These are phyloP conservation scores for Uronychia binucleata DNA, from an alignment of 73 alveolate genomes.

Conservation along the genomic window DNA sequence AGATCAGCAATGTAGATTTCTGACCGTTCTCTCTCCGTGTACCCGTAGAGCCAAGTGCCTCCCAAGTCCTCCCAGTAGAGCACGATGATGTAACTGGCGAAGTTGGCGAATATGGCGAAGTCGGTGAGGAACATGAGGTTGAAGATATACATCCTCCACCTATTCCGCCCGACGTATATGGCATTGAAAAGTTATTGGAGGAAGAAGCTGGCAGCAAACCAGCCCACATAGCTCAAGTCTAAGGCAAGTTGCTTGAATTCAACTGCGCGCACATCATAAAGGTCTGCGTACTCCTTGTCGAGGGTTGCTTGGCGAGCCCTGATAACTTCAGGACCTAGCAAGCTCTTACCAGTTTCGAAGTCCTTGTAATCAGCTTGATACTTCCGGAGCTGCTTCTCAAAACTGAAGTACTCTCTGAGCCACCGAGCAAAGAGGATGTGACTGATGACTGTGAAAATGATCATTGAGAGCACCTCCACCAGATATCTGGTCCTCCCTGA, in stretches of 20 bases:
- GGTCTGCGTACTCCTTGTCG: not conserved
- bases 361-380: constrained; percentile 4
- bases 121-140: constrained; percentile 20
- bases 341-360: no score
- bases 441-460: constrained; percentile 10
- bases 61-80: constrained; percentile 25
- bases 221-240: constrained; percentile 15
- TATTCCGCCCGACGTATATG: constrained; percentile 24
- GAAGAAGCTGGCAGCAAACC: constrained; percentile 12
- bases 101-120: constrained; percentile 15
- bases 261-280: not conserved
- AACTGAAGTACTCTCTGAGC: constrained; percentile 4
- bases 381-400: not conserved
- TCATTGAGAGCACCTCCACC: constrained; percentile 21
- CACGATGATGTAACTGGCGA: constrained; percentile 15
- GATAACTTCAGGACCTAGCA: not conserved
- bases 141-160: constrained; percentile 25
- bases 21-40: not conserved
- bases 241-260: not conserved
- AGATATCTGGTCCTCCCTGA: constrained; percentile 45
- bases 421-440: constrained; percentile 10
- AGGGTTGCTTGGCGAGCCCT: not conserved
- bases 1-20: not conserved
- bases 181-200: constrained; percentile 33
- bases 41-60: constrained; percentile 12